These are phyloP conservation scores for Micromonas pusilla DNA, from an alignment of 139 green algal genomes.

Conservation along the genomic window DNA sequence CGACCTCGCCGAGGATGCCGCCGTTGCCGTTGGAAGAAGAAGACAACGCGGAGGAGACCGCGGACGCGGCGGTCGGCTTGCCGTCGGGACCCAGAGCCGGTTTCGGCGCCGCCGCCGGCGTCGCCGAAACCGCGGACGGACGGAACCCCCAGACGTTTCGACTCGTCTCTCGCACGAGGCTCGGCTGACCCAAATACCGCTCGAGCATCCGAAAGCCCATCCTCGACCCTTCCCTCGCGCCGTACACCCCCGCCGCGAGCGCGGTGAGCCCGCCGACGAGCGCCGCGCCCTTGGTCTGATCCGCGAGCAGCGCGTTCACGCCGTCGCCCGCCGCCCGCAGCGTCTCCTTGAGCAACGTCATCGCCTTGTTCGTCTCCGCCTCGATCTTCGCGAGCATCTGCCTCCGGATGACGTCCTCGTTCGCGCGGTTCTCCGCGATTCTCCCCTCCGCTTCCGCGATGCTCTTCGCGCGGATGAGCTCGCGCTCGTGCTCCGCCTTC, in stretches of 20 bases:
- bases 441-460: conserved; percentile 90
- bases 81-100: neutral
- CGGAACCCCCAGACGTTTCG: conserved; percentile 21
- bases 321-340: conserved; percentile 58
- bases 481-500: conserved; percentile 60
- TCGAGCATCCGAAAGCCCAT: conserved; percentile 57
- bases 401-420: conserved; percentile 90
- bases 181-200: conserved; percentile 40
- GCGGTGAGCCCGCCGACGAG: conserved; percentile 60
- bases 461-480: conserved; percentile 52
- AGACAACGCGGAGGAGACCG: neutral
- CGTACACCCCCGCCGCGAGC: conserved; percentile 81
- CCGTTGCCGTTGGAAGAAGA: neutral
- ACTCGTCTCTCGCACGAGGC: conserved; percentile 62
- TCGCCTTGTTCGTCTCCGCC: conserved; percentile 60
- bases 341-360: conserved; percentile 81
- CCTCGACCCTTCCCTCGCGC: conserved; percentile 61
- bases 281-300: conserved; percentile 66
- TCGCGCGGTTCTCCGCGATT: conserved; percentile 68
- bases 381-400: conserved; percentile 39
- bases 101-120: neutral
- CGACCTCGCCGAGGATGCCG: conserved; percentile 68
- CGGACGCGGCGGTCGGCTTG: neutral
- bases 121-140: neutral
- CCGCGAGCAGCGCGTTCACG: conserved; percentile 60